phyloP scores from a whole-genome alignment of 139 green algal genomes.

The Picochlorum costavermella region DNA sequence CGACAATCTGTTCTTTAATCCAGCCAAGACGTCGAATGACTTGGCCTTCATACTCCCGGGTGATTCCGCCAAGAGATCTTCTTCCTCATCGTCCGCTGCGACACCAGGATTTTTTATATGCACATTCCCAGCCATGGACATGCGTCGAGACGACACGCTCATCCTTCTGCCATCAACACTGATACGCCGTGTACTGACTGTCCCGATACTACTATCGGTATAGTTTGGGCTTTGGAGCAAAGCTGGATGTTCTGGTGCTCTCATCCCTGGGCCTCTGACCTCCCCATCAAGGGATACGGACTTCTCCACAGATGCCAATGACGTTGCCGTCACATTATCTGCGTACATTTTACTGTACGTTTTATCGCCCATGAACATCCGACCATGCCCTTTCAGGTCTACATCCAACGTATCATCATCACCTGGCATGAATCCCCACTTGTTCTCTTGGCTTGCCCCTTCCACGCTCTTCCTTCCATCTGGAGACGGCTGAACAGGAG shows the following conservation, averaged over 20 bases:
- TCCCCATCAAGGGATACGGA: conserved; percentile 3
- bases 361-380: conserved; percentile 56
- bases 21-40: conserved; percentile 2
- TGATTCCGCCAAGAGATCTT: conserved; percentile 1
- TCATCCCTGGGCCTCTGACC: conserved; percentile 10
- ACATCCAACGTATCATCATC: conserved; percentile 52
- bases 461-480: conserved; percentile 21
- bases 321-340: conserved; percentile 18
- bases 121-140: conserved; percentile 6
- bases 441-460: conserved; percentile 31
- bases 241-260: conserved; percentile 25
- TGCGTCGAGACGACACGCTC: conserved; percentile 12
- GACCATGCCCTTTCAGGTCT: conserved; percentile 38
- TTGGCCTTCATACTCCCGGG: neutral
- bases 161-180: conserved; percentile 17
- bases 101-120: conserved; percentile 1
- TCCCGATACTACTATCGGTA: conserved; percentile 27
- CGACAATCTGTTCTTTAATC: conserved; percentile 11
- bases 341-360: conserved; percentile 66
- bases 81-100: conserved; percentile 19
- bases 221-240: conserved; percentile 23
- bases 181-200: conserved; percentile 19
- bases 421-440: conserved; percentile 74
- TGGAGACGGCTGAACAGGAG: neutral
- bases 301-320: conserved; percentile 4